phyloP scores from a whole-genome alignment of 768 basidiomycete genomes.

The Paxillus rubicundulus region DNA sequence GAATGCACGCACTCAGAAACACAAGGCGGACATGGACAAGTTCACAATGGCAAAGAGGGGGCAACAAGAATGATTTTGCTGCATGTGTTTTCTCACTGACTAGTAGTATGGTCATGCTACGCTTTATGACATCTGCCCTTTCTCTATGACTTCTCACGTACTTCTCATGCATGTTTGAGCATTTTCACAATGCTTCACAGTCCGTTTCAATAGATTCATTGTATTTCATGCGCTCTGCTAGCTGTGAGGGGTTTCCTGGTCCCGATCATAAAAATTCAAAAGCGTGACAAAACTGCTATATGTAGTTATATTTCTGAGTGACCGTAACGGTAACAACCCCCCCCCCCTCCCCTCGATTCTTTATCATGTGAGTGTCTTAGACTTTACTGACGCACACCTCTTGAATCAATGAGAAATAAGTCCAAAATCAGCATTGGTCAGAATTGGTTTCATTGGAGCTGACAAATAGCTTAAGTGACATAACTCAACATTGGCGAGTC shows the following conservation, averaged over 20 bases:
- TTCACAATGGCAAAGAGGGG: neutral
- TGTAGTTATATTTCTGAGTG: neutral
- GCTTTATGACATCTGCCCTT: neutral
- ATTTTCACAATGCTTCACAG: neutral
- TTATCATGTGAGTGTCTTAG: neutral
- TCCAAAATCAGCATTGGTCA: too few relatives aligned
- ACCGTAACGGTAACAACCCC: neutral
- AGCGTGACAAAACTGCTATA: neutral
- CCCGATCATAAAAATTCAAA: neutral
- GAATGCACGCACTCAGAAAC: neutral
- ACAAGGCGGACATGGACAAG: neutral
- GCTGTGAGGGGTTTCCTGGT: neutral
- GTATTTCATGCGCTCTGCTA: too few relatives aligned
- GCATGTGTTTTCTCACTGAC: neutral
- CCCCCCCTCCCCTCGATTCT: neutral
- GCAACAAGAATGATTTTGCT: neutral
- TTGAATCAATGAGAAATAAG: too few relatives aligned
- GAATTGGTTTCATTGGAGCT: too few relatives aligned
- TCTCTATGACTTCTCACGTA: neutral
- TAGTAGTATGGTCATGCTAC: neutral
- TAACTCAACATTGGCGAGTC: too few relatives aligned
- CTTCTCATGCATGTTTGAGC: neutral
- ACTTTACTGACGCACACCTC: neutral
- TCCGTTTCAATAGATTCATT: too few relatives aligned
- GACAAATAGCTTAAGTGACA: too few relatives aligned